Evolutionary conservation across 495 filamentous ascomycete genomes (phyloP), one percentile per base, ranked within the genome.

Genomic region (Penicillium maclennaniae): DNA sequence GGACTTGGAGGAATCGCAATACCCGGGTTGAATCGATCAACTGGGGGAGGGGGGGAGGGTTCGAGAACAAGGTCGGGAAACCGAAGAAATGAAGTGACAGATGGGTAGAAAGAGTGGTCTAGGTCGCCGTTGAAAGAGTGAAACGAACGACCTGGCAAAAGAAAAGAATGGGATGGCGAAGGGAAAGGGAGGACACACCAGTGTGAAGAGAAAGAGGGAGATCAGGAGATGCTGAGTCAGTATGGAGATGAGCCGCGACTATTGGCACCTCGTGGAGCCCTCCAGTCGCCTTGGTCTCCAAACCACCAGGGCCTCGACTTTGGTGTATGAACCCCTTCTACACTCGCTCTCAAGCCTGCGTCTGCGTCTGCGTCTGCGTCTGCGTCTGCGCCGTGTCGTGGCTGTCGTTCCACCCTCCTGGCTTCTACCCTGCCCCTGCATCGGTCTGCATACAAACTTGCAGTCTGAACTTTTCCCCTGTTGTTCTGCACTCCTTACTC

Each of bases 81-180:
- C 60, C 61, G 69, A 59, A 53, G 54, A 70, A 68, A 52, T 54
- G 60, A 71, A 66, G 45, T 40, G 53, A 50, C 41, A 54, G 56
- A 40, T 16, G 48, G 53, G 44, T 21, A 53, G 55, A 68, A 65
- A 51, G 65, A 66, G 65, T 49, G 65, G 51, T 59, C 66, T 37
- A 48, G 59, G 52, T 61, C 65, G 66, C 63, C 67, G 69, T 70
- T 34, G 58, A 74, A 74, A 69, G 71, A 73, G 69, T 73, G 72
- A 65, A 73, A 73, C 71, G 70, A 69, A 51, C 65, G 67, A 67
- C 62, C 60, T 61, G 37, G 58, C 53, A 51, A 53, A 68, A 59
- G 44, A 58, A 58, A 64, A 28, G 54, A 59, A 59, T 36, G 51
- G 43, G 53, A 59, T 58, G 45, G 56, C 57, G 58, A 59, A 46